Evolutionary conservation across 495 filamentous ascomycete genomes (phyloP).

Genomic region (Penicillium verhagenii): DNA sequence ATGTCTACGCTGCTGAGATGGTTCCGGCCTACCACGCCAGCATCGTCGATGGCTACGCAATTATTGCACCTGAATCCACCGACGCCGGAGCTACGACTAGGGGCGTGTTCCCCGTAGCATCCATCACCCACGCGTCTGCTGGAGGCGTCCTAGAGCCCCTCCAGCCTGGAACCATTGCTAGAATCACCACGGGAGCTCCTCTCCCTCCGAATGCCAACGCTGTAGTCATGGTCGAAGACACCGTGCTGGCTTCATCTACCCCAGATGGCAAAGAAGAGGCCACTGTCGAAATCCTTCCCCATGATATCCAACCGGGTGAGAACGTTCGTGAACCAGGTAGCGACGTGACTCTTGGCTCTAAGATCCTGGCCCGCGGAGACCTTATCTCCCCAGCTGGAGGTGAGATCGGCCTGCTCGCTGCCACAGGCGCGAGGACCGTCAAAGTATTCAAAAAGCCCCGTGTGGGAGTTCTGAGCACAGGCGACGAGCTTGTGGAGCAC

Average conservation of each 20-base stretch:
- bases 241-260: conserved; percentile 66
- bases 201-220: conserved; percentile 84
- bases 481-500: conserved; percentile 88
- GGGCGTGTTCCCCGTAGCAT: conserved; percentile 81
- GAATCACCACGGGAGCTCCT: conserved; percentile 94
- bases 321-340: conserved; percentile 92
- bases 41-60: conserved; percentile 96
- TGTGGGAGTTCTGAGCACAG: conserved; percentile 88
- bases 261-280: conserved; percentile 82
- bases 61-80: conserved; percentile 49
- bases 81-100: conserved; percentile 58
- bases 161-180: conserved; percentile 70
- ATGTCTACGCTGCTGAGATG: conserved; percentile 73
- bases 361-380: conserved; percentile 73
- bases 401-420: conserved; percentile 85
- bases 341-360: conserved; percentile 67
- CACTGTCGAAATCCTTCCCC: conserved; percentile 78
- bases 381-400: conserved; percentile 80
- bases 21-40: conserved; percentile 94
- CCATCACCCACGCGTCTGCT: conserved; percentile 78
- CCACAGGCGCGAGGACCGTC: conserved; percentile 75
- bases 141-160: conserved; percentile 58
- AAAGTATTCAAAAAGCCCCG: conserved; percentile 71
- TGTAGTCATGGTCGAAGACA: conserved; percentile 98
- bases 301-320: conserved; percentile 71